Evolutionary conservation across 768 basidiomycete genomes (phyloP).

Genomic region (Panaeolus papilionaceus): DNA sequence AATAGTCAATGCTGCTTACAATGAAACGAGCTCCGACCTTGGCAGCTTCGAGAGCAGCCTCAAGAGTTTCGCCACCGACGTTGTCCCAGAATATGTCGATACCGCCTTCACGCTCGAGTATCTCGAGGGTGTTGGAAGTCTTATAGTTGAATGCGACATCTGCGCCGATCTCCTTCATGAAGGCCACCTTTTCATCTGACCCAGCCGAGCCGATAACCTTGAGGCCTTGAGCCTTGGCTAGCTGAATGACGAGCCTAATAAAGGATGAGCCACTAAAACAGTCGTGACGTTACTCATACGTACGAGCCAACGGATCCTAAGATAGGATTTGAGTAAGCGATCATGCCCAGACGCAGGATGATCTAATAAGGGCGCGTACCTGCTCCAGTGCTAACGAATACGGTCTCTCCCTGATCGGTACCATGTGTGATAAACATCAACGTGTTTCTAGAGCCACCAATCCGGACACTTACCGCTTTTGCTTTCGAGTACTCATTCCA

Average conservation of each 20-base stretch:
- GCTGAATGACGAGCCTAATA: conserved; percentile 53
- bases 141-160: conserved; percentile 82
- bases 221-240: conserved; percentile 56
- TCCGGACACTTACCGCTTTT: conserved; percentile 24
- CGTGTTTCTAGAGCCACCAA: background rate
- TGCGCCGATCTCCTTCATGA: conserved; percentile 62
- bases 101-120: conserved; percentile 61
- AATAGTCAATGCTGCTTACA: conserved; percentile 34
- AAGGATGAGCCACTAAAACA: background rate
- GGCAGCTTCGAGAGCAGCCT: conserved; percentile 58
- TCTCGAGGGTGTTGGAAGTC: conserved; percentile 54
- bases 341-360: background rate
- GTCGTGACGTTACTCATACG: conserved; percentile 26
- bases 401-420: conserved; percentile 43
- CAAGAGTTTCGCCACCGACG: conserved; percentile 65
- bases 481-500: conserved; percentile 49
- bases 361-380: conserved; percentile 14
- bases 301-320: conserved; percentile 63
- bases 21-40: conserved; percentile 55
- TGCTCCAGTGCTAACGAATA: conserved; percentile 48
- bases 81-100: conserved; percentile 61
- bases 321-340: background rate
- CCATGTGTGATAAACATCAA: background rate
- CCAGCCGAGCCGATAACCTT: conserved; percentile 79
- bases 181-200: conserved; percentile 74